These are phyloP conservation scores for Talaromyces sp. DNA, from an alignment of 2,329 filamentous ascomycete genomes.

Conservation along the genomic window DNA sequence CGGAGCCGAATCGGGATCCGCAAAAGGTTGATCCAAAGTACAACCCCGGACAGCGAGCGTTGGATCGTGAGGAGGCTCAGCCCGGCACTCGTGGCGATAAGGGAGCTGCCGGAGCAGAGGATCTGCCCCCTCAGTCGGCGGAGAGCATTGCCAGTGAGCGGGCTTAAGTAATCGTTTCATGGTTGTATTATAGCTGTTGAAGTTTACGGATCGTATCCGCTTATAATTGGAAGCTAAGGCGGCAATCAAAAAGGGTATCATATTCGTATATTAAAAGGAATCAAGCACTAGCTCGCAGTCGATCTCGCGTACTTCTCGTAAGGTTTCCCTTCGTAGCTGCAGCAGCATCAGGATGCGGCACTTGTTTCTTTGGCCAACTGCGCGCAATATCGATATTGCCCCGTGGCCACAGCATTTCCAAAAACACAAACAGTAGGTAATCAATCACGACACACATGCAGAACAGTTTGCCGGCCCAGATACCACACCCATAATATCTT, in stretches of 20 bases:
- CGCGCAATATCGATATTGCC: constrained; percentile 83
- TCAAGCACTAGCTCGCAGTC: constrained; percentile 16
- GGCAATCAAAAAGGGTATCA: background rate
- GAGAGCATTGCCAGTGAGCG: constrained; percentile 17
- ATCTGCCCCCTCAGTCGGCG: constrained; percentile 24
- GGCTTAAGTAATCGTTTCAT: background rate
- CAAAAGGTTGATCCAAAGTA: constrained; percentile 24
- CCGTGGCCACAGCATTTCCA: constrained; percentile 83
- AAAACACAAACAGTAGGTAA: constrained; percentile 81
- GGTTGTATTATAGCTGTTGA: background rate
- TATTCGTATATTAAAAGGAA: background rate
- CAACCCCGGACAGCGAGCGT: constrained; percentile 27
- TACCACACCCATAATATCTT: constrained; percentile 94
- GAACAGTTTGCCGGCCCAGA: constrained; percentile 97
- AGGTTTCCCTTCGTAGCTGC: constrained; percentile 17
- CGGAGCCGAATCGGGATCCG: constrained; percentile 9
- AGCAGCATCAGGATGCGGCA: constrained; percentile 20
- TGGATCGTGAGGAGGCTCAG: constrained; percentile 28
- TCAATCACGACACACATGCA: constrained; percentile 92
- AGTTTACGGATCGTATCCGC: background rate
- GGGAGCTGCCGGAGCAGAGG: constrained; percentile 29
- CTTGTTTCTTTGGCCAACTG: constrained; percentile 80
- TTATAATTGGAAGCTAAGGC: too few relatives aligned
- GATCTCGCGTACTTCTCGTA: constrained; percentile 18
- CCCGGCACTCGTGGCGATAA: constrained; percentile 27